Base-by-base conservation (phyloP, 306 rosid genomes). In the Trifolium pratense region DNA sequence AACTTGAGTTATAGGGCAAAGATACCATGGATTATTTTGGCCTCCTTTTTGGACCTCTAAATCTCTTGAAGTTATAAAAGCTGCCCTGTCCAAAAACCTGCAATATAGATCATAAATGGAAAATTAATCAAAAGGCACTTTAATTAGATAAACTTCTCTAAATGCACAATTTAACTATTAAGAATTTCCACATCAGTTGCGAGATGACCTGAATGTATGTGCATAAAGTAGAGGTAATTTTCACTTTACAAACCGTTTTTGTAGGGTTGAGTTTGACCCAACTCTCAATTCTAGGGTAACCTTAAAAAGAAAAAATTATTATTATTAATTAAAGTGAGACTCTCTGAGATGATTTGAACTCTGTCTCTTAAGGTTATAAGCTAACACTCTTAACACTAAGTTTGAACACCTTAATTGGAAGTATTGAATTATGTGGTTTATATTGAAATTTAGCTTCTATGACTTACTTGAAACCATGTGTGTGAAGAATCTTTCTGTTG, bases 1-100 rank as follows among this genome's bases (percentile, higher is more conserved):
- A 16, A 90, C 96, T 81, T 90, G 96, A 63, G 88, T 87, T 31
- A 90, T 85, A 40, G 85, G 85, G 64, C 96, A 87, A 0, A 90
- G 79, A 58, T 81, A 84, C 96, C 96, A 90, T 0, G 81, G 84
- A 51, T 84, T 79, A 20, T 31, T 13, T 6, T 12, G 1, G 15
- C 72, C 79, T 45, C 42, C 40, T 15, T 68, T 76, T n/a, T 76
- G 79, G 42, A 80, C 87, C 49, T 80, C 87, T 63, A 80, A 13
- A 73, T 84, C 87, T 56, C 75, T 80, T 21, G 82, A 68, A 55
- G 84, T 76, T 67, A 80, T 64, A 12, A 62, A 15, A 2, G 87
- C 84, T 6, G 87, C 87, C 67, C 74, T 84, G 49, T 84, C 82
- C 68, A 84, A 70, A 71, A 80, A 80, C 74, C 87, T 84, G 57